Percentiles rank a stretch among this genome's conserved stretches.
phyloP scores from a whole-genome alignment of 352 stramenopile species.

The Pythium coloratum region DNA sequence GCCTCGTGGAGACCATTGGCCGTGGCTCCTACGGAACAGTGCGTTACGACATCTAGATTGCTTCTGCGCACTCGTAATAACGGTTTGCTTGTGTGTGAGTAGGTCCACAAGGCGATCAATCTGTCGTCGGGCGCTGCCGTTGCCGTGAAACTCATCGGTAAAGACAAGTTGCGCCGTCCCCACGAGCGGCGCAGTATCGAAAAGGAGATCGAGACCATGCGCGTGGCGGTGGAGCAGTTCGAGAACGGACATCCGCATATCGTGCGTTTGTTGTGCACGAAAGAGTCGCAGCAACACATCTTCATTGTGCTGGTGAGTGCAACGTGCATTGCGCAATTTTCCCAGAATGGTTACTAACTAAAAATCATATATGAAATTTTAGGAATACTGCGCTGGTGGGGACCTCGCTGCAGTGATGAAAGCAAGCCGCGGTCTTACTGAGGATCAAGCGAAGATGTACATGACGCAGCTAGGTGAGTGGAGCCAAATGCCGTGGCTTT shows the following conservation, averaged over 20 bases:
- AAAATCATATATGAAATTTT: not conserved
- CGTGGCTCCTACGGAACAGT: conserved; percentile 82
- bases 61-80: conserved; percentile 1
- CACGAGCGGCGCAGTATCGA: conserved; percentile 81
- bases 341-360: too few species aligned
- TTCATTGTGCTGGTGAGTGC: conserved; percentile 71
- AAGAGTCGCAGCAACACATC: conserved; percentile 80
- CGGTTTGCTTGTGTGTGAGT: not conserved
- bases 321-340: not conserved
- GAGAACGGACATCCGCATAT: conserved; percentile 87
- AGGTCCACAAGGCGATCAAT: conserved; percentile 87
- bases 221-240: conserved; percentile 80
- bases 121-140: conserved; percentile 70
- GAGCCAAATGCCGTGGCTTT: not conserved
- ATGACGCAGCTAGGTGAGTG: conserved; percentile 75
- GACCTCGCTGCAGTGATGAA: conserved; percentile 80
- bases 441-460: conserved; percentile 71
- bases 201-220: conserved; percentile 87
- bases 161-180: conserved; percentile 68
- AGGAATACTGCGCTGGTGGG: conserved; percentile 81
- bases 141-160: conserved; percentile 81
- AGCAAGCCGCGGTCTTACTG: conserved; percentile 48
- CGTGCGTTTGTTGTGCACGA: conserved; percentile 75
- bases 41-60: conserved; percentile 10
- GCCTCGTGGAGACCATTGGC: conserved; percentile 77